Base-by-base conservation (phyloP, 169 alveolate species). In the Eimeria nieschulzi region DNA sequence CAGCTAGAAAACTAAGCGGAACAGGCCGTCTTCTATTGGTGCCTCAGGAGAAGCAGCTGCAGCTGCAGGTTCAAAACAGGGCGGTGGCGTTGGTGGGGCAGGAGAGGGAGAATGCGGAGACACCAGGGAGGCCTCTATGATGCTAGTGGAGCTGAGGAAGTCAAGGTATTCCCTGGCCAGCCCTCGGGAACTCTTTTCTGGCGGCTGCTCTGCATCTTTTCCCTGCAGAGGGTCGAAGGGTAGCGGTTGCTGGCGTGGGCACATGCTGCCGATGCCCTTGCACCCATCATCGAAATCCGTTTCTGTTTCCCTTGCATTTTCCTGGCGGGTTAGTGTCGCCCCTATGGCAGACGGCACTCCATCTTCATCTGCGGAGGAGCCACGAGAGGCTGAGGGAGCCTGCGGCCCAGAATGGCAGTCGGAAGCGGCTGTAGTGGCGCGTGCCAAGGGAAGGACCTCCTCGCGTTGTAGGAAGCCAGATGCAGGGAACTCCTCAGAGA, bases 61-160 rank as follows among this genome's bases (percentile, higher is more conserved):
- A 53, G 25, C 55, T 76, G 70, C 25, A 21, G 85, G 54, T 63
- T 46, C 2, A 76, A 10, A 19, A 21, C n/a, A 17, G 21, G 51
- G 71, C 55, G 70, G 71, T 53, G 70, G 51, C n/a, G 15, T 7
- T 21, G 3, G 51, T 15, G 85, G 25, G 17, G 70, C 1, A 55
- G 71, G 70, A 54, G 75, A 59, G 63, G 75, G 59, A 21, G 88
- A 75, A 46, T 80, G 88, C 12, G 88, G 88, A 25, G 88, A 59
- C 46, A 80, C 75, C 61, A 80, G 88, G 19, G 88, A 80, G 56
- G 88, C 59, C 76, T 80, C 88, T 8, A 80, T 80, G 59, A 80
- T 80, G 88, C 76, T 80, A 19, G 88, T 80, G 61, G 88, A 80
- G 59, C 76, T 51, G 21, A 80, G 68, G 59, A 80, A 80, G 23